Conservation (phyloP, 2,329 filamentous ascomycete genomes). For the Gliomastix tumulicola region DNA sequence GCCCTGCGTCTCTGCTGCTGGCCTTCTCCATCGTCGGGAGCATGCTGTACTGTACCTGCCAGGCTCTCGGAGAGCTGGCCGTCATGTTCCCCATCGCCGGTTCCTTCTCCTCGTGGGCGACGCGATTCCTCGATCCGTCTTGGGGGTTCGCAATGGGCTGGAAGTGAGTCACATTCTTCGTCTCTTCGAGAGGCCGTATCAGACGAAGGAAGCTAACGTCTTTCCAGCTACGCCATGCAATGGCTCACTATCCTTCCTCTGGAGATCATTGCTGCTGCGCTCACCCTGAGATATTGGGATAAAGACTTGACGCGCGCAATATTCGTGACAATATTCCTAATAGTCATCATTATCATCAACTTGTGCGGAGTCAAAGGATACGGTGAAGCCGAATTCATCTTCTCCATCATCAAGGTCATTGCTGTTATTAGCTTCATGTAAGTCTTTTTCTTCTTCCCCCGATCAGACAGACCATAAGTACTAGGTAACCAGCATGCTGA, state of each 20-base stretch:
- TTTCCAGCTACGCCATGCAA: slow-evolving; percentile 68
- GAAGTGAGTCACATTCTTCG: slow-evolving; percentile 52
- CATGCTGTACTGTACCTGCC: slow-evolving; percentile 90
- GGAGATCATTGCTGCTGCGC: slow-evolving; percentile 79
- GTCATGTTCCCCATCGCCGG: slow-evolving; percentile 87
- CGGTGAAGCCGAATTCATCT: slow-evolving; percentile 83
- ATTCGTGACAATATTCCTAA: slow-evolving; percentile 77
- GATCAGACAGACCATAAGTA: not conserved
- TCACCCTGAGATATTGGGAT: slow-evolving; percentile 80
- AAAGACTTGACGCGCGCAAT: slow-evolving; percentile 57
- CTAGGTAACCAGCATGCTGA: too few species aligned
- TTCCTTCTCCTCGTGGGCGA: slow-evolving; percentile 88
- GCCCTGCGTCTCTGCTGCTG: slow-evolving; percentile 70
- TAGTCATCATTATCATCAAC: slow-evolving; percentile 73
- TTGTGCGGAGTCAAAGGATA: slow-evolving; percentile 84
- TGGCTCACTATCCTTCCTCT: slow-evolving; percentile 81
- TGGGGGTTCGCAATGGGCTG: slow-evolving; percentile 96
- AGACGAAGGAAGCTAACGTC: too few species aligned
- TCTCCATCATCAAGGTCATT: slow-evolving; percentile 78
- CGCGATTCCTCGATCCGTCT: slow-evolving; percentile 84
- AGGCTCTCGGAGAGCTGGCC: slow-evolving; percentile 85
- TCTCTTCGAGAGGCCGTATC: too few species aligned
- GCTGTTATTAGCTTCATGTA: slow-evolving; percentile 86
- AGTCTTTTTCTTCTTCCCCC: slow-evolving; percentile 21
- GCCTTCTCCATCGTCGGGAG: slow-evolving; percentile 73